Evolutionary conservation across 768 basidiomycete genomes (phyloP), one percentile per base, ranked within the genome.

Genomic region (Podaxis sp.): DNA sequence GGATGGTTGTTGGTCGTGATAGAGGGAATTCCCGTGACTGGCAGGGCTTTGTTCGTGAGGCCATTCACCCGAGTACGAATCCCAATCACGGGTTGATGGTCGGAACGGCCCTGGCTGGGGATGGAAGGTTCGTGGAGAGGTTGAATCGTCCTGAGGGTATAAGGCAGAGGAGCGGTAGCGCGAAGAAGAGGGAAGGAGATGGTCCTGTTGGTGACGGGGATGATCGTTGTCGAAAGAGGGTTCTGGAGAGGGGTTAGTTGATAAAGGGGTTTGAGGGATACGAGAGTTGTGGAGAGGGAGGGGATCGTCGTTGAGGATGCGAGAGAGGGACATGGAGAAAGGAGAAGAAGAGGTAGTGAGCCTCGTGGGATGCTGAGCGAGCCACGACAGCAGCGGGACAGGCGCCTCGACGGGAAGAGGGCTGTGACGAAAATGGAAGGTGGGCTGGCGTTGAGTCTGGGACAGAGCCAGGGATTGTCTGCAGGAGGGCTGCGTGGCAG

Each of bases 291-390:
- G 65, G 46, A 28, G 15, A 30, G 62, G 72, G 22, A 78, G 74
- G 48, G 88, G 82, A 66, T 89, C 87, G 76, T 91, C 86, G 76
- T 92, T 92, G 76, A 92, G 86, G 65, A 92, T 91, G 67, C 85
- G 82, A 68, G 86, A 87, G 73, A 92, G 85, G 56, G 90, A 91
- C 90, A 92, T 92, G 74, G 59, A 55, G 52, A 62, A 56, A 66
- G 60, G 53, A 57, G 64, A 66, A 66, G 59, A 58, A 64, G 60
- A 36, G 65, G 56, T 62, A 64, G 60, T 26, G 57, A 48, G 46
- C 75, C 73, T 77, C 75, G 80, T 78, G 76, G 73, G 78, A 76
- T 71, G 68, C 65, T 51, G 66, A 62, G 64, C 64, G 56, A 64
- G 72, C 69, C 62, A 68, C 63, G 67, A 68, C 65, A 67, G 70